Percentiles rank a stretch among this genome's conserved stretches.
Conservation (phyloP, 805 yeast genomes). For the Blastobotrys americana region DNA sequence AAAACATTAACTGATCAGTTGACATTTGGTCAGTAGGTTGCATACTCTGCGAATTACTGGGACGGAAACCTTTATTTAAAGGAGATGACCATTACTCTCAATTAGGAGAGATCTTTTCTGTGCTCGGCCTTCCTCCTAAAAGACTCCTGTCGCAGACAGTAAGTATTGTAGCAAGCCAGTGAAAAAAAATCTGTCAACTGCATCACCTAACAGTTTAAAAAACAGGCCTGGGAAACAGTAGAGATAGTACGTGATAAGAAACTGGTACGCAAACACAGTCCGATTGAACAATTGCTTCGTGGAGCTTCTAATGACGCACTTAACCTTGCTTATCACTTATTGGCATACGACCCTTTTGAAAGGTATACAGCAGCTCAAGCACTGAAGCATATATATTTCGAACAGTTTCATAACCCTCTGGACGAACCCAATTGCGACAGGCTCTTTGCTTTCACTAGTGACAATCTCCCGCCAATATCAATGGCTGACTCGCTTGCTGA, state of each 20-base stretch:
- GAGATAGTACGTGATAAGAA: background rate
- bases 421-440: constrained; percentile 50
- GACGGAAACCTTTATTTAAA: constrained; percentile 69
- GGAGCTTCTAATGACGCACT: constrained; percentile 45
- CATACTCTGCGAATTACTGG: constrained; percentile 76
- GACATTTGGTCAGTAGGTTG: constrained; percentile 96
- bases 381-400: constrained; percentile 50
- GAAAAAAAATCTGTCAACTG: background rate
- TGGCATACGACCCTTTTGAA: constrained; percentile 56
- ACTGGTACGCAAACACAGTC: constrained; percentile 1
- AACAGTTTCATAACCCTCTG: constrained; percentile 42
- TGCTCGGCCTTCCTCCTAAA: constrained; percentile 62
- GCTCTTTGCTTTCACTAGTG: constrained; percentile 64
- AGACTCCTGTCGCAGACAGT: constrained; percentile 5
- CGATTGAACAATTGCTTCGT: constrained; percentile 44
- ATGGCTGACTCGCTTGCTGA: constrained; percentile 9
- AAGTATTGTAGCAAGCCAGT: background rate
- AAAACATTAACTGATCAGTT: constrained; percentile 36
- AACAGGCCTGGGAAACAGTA: background rate
- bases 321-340: constrained; percentile 45
- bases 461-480: constrained; percentile 28
- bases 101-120: constrained; percentile 55
- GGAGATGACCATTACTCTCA: constrained; percentile 73
- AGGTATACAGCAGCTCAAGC: constrained; percentile 53
- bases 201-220: too few relatives aligned